Evolutionary conservation across 2,329 filamentous ascomycete genomes (phyloP).

Genomic region (Hypomyces rosellus): DNA sequence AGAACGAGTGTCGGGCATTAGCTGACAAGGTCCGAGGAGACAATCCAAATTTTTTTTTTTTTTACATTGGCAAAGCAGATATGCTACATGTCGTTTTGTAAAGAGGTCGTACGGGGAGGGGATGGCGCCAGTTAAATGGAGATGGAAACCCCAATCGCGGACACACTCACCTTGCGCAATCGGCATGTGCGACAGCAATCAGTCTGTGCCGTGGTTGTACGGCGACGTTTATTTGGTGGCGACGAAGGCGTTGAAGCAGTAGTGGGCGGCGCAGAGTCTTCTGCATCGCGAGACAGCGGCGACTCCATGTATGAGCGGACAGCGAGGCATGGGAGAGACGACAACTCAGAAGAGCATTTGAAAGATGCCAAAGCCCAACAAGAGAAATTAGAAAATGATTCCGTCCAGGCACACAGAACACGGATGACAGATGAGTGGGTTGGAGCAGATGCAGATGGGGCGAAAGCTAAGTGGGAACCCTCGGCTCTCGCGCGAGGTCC

Average conservation of each 20-base stretch:
- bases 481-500: constrained; percentile 14
- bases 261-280: constrained; percentile 8
- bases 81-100: too few relatives aligned
- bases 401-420: background rate
- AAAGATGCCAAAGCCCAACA: too few relatives aligned
- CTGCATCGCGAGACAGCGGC: constrained; percentile 10
- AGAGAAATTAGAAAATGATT: constrained; percentile 2
- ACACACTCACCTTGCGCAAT: constrained; percentile 29
- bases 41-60: too few relatives aligned
- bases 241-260: constrained; percentile 15
- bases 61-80: too few relatives aligned
- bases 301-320: constrained; percentile 11
- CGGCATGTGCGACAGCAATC: constrained; percentile 34
- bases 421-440: constrained; percentile 6
- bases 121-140: background rate
- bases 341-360: background rate
- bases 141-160: background rate
- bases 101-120: too few relatives aligned
- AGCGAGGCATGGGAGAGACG: constrained; percentile 6
- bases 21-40: background rate
- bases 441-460: constrained; percentile 10
- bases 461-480: background rate
- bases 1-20: background rate
- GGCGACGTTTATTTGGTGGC: constrained; percentile 26
- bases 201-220: constrained; percentile 19